Base-by-base conservation (phyloP, 805 yeast species). In the Komagataella pastoris region DNA sequence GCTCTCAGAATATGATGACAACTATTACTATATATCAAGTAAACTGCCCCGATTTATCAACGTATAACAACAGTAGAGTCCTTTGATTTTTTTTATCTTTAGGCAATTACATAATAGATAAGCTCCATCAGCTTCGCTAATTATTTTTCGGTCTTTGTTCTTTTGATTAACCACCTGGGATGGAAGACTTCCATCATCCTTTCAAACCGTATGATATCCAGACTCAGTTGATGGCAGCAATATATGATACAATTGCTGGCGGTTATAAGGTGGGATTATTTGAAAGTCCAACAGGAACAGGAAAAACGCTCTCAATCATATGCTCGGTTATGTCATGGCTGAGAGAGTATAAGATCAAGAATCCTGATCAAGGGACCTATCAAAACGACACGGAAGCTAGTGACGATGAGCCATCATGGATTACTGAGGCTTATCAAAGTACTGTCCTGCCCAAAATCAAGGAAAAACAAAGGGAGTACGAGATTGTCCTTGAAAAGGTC, bases 231-330 rank as follows among this genome's bases (percentile, higher is more conserved):
- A 90, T 90, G 97, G 68, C 71, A 30, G 76, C 81, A 18, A 73
- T 91, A n/a, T 85, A 85, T 58, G 76, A 76, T 21, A 74, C 86
- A 1, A 70, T 90, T 17, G 70, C 72, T 8, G 54, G 64, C 10
- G 64, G 60, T 47, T 76, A 72, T 58, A 87, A 85, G 61, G 70
- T 90, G 2, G 96, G 95, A 0, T 71, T 90, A 1, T 83, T 90
- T 59, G 97, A 90, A 62, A 83, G 93, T 53, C 98, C 98, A 0
- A 90, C 98, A 0, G 98, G 98, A 6, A 87, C 90, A 1, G 97
- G 98, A 2, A 90, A 90, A 65, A 89, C 97, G 0, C 68, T 91
- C 2, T 88, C 96, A 0, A 66, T 90, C 48, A 85, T 91, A 3
- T 91, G 97, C 61, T 79, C 95, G 0, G 71, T 91, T 0, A 74